Percentiles rank a stretch among this genome's conserved stretches.
Conservation (phyloP, 345 rosid species). For the Cardamine chenopodiifolia region DNA sequence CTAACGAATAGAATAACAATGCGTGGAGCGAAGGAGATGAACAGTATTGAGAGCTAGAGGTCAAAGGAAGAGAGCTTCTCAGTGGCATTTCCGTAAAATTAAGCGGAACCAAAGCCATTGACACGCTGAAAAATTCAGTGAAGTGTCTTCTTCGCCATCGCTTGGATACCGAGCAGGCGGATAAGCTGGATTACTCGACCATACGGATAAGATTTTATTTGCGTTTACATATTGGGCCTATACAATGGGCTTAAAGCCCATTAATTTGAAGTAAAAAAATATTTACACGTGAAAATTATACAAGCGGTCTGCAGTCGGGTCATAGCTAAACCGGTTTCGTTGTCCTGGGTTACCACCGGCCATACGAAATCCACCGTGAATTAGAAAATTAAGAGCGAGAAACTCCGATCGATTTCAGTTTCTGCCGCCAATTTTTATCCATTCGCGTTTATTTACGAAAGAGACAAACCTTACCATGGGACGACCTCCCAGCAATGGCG, state of each 20-base stretch:
- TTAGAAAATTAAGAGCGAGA: conserved; percentile 18
- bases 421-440: conserved; percentile 16
- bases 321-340: conserved; percentile 27
- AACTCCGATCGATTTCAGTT: conserved; percentile 15
- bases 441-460: not conserved
- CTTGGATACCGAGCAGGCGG: conserved; percentile 38
- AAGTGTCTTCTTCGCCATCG: conserved; percentile 39
- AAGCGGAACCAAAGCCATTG: conserved; percentile 58
- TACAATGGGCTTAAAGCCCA: conserved; percentile 27
- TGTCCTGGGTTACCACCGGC: conserved; percentile 25
- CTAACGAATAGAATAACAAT: conserved; percentile 46
- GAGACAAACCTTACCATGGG: conserved; percentile 54
- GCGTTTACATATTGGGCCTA: conserved; percentile 5
- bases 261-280: not conserved
- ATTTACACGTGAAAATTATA: not conserved
- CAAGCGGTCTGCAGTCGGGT: conserved; percentile 11
- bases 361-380: conserved; percentile 26
- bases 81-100: conserved; percentile 77
- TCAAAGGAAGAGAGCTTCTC: conserved; percentile 54
- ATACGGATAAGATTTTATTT: conserved; percentile 47
- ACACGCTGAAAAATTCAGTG: not conserved
- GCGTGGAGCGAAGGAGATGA: conserved; percentile 46
- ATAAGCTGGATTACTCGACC: conserved; percentile 27
- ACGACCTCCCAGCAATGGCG: conserved; percentile 95
- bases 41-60: conserved; percentile 50